Percentiles rank a stretch among this genome's conserved stretches.
phyloP scores from a whole-genome alignment of 108 stramenopile species.

The Fistulifera solaris region DNA sequence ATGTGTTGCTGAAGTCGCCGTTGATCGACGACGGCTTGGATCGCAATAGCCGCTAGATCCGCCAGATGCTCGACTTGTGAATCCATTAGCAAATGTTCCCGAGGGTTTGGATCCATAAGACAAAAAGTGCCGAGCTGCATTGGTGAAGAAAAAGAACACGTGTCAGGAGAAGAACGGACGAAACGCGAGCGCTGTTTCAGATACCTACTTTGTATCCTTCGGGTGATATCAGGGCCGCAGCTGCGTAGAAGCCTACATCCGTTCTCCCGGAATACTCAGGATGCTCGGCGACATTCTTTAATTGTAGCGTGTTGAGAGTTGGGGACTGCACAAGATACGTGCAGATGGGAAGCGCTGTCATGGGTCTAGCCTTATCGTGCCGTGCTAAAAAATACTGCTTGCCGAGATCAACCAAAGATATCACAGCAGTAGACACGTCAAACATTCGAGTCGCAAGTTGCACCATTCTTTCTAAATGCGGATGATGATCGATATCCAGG shows the following conservation, averaged over 20 bases:
- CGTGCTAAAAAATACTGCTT: slow-evolving; percentile 58
- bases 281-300: too few relatives aligned
- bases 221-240: slow-evolving; percentile 55
- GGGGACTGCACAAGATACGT: too few relatives aligned
- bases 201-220: slow-evolving; percentile 49
- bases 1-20: slow-evolving; percentile 24
- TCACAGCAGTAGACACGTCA: slow-evolving; percentile 58
- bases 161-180: too few relatives aligned
- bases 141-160: too few relatives aligned
- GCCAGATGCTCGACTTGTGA: slow-evolving; percentile 51
- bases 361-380: too few relatives aligned
- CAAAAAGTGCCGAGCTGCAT: slow-evolving; percentile 63
- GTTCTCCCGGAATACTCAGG: not conserved
- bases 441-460: slow-evolving; percentile 37
- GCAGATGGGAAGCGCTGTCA: too few relatives aligned
- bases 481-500: slow-evolving; percentile 35
- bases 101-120: slow-evolving; percentile 62
- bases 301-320: too few relatives aligned
- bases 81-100: slow-evolving; percentile 39
- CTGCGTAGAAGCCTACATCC: slow-evolving; percentile 68
- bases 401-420: slow-evolving; percentile 53
- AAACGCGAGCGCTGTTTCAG: too few relatives aligned
- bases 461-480: too few relatives aligned
- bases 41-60: slow-evolving; percentile 52
- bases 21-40: slow-evolving; percentile 44